Percentiles rank a stretch among this genome's conserved stretches.
Evolutionary conservation across 2,329 filamentous ascomycete species (phyloP).

Genomic region (Ophiocordyceps camponoti-saundersi): DNA sequence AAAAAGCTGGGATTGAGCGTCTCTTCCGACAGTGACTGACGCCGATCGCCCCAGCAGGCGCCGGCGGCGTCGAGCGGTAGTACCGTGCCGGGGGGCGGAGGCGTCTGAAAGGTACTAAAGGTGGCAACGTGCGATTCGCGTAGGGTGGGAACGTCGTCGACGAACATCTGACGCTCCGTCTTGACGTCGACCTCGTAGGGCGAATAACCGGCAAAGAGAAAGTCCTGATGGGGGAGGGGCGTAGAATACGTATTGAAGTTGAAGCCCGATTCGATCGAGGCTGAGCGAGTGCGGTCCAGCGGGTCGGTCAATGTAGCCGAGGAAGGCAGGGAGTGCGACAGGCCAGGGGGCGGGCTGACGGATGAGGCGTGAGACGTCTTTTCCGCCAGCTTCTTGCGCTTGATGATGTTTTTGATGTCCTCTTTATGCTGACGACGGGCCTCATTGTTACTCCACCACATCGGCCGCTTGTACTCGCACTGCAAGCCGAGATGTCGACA

Average conservation of each 20-base stretch:
- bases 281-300: conserved; percentile 54
- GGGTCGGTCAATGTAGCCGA: conserved; percentile 66
- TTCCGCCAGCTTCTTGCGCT: conserved; percentile 85
- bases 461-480: conserved; percentile 92
- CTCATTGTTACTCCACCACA: conserved; percentile 95
- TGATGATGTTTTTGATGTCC: conserved; percentile 92
- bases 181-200: conserved; percentile 93
- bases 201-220: conserved; percentile 42
- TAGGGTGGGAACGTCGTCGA: conserved; percentile 76
- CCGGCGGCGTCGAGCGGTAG: conserved; percentile 44
- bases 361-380: conserved; percentile 48
- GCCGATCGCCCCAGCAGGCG: conserved; percentile 42
- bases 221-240: conserved; percentile 41
- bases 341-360: conserved; percentile 53
- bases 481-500: conserved; percentile 61
- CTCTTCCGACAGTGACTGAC: conserved; percentile 52
- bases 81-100: conserved; percentile 51
- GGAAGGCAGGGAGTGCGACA: conserved; percentile 68
- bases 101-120: conserved; percentile 78
- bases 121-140: conserved; percentile 79
- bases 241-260: conserved; percentile 53
- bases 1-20: conserved; percentile 64
- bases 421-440: conserved; percentile 79
- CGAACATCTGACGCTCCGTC: conserved; percentile 84
- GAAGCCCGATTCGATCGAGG: conserved; percentile 67